Evolutionary conservation across 768 basidiomycete species (phyloP).

Genomic region (Phanerochaete sordida): DNA sequence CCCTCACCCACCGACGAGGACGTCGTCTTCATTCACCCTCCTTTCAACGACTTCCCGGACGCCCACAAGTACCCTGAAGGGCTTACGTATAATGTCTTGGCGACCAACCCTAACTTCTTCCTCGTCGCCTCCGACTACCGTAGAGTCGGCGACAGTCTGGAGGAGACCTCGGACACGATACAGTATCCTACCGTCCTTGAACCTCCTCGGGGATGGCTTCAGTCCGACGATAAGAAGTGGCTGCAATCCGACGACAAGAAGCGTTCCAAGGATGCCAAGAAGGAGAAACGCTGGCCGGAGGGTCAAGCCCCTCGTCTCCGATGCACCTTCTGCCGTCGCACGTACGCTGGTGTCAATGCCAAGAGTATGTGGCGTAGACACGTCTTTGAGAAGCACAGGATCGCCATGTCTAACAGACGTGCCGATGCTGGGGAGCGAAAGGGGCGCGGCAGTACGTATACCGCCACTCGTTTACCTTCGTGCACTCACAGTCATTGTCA

Average conservation of each 20-base stretch:
- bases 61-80: constrained; percentile 61
- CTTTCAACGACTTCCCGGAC: constrained; percentile 65
- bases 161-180: constrained; percentile 47
- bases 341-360: constrained; percentile 83
- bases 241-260: constrained; percentile 68
- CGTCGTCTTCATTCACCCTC: constrained; percentile 70
- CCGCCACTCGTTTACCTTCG: neutral
- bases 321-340: constrained; percentile 82
- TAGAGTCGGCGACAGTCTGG: constrained; percentile 30
- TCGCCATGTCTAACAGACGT: constrained; percentile 84
- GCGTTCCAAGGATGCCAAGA: constrained; percentile 57
- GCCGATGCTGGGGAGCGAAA: constrained; percentile 53
- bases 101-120: constrained; percentile 80
- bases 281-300: constrained; percentile 52
- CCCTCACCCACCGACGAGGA: constrained; percentile 63
- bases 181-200: constrained; percentile 75
- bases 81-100: constrained; percentile 66
- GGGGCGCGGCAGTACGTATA: constrained; percentile 49
- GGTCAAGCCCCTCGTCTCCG: constrained; percentile 77
- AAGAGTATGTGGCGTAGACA: constrained; percentile 92
- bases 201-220: constrained; percentile 73
- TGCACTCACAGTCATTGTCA: constrained; percentile 20
- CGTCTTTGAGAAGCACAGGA: constrained; percentile 87
- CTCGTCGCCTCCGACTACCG: constrained; percentile 66
- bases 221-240: constrained; percentile 83